Percentiles rank a stretch among this genome's conserved stretches.
Conservation (phyloP, 202 grass and related monocot species). For the Cymbopogon flexuosus region DNA sequence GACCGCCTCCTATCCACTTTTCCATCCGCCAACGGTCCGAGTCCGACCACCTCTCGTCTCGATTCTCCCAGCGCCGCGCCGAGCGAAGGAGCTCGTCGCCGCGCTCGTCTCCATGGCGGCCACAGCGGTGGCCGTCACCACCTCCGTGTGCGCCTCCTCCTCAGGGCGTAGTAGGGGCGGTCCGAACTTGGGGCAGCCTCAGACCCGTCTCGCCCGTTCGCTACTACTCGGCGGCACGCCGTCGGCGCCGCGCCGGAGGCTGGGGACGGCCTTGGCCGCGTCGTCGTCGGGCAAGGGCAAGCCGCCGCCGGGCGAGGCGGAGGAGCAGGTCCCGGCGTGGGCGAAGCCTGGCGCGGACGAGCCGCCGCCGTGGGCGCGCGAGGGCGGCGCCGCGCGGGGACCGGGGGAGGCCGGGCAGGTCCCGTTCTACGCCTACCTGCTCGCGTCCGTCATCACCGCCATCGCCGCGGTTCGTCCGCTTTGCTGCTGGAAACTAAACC, state of each 20-base stretch:
- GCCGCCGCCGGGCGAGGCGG: conserved; percentile 49
- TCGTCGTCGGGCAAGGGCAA: conserved; percentile 34
- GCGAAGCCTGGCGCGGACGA: conserved; percentile 63
- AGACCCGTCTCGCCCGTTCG: background rate
- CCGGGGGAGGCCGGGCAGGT: conserved; percentile 27
- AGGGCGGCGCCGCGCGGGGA: conserved; percentile 33
- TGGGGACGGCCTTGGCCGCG: conserved; percentile 36
- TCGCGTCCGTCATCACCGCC: conserved; percentile 72
- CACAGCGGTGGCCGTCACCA: conserved; percentile 21
- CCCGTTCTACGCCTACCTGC: conserved; percentile 75
- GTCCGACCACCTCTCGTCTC: background rate
- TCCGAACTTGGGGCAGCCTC: background rate
- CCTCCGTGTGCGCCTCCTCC: conserved; percentile 24
- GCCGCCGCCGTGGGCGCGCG: conserved; percentile 68
- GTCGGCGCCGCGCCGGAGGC: conserved; percentile 8
- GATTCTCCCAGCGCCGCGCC: background rate
- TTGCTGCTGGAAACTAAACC: background rate
- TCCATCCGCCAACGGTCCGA: background rate
- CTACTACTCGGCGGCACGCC: background rate
- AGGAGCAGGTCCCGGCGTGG: conserved; percentile 84
- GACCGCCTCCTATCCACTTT: conserved; percentile 2
- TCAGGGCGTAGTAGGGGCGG: background rate
- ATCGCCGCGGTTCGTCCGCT: conserved; percentile 78
- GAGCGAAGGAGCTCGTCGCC: background rate
- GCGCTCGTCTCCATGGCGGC: conserved; percentile 21